phyloP scores from a whole-genome alignment of 1,284 basidiomycete genomes.

The Ustilago curta region DNA sequence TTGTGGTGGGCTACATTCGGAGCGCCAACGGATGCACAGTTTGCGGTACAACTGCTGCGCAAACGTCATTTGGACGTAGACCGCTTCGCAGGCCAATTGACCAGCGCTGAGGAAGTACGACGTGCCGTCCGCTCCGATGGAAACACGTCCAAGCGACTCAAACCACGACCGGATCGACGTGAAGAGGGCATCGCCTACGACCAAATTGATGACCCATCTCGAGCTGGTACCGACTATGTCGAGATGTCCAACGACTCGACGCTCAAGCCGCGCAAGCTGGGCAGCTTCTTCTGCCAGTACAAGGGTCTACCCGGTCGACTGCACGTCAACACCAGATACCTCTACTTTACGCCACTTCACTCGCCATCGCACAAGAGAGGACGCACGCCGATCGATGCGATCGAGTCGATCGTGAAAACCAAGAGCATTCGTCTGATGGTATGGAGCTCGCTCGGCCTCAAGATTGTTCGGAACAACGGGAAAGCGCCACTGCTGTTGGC shows the following conservation, averaged over 20 bases:
- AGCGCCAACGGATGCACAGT: constrained; percentile 67
- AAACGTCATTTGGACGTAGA: constrained; percentile 56
- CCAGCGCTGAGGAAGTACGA: constrained; percentile 37
- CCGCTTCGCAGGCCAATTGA: constrained; percentile 25
- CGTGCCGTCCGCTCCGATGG: constrained; percentile 26
- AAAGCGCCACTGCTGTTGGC: constrained; percentile 57
- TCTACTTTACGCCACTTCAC: constrained; percentile 65
- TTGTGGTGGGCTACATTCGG: constrained; percentile 68
- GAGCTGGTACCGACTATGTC: constrained; percentile 47
- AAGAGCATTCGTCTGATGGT: constrained; percentile 59
- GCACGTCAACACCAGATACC: constrained; percentile 59
- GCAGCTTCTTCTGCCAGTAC: constrained; percentile 68
- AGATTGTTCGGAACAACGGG: constrained; percentile 58
- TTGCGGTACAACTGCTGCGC: constrained; percentile 65
- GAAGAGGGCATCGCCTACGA: constrained; percentile 48
- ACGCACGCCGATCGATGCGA: constrained; percentile 57
- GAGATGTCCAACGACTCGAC: constrained; percentile 39
- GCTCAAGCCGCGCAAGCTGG: constrained; percentile 61
- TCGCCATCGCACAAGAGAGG: constrained; percentile 53
- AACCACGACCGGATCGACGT: constrained; percentile 36
- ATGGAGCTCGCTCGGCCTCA: constrained; percentile 63
- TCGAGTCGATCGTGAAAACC: constrained; percentile 65
- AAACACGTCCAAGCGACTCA: constrained; percentile 14
- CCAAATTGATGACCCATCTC: constrained; percentile 45
- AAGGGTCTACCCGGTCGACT: constrained; percentile 65